phyloP scores from a whole-genome alignment of 768 basidiomycete species.

The Daedalea quercina region DNA sequence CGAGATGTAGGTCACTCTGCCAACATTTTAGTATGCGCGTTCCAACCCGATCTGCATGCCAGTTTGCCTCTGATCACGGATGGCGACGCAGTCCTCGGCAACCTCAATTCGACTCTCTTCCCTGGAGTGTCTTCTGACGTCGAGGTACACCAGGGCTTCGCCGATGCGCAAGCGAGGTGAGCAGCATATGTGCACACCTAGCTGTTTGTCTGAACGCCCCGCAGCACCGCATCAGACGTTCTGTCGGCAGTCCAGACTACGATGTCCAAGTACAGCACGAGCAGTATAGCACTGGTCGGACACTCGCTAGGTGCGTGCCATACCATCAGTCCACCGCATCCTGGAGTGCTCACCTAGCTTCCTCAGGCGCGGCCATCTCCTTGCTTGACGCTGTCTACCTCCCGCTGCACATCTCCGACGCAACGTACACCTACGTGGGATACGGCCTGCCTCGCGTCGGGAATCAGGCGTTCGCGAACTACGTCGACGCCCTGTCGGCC shows the following conservation, averaged over 20 bases:
- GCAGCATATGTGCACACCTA: conserved; percentile 21
- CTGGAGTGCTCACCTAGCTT: neutral
- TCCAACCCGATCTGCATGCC: neutral
- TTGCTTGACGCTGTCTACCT: conserved; percentile 46
- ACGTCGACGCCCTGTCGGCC: conserved; percentile 37
- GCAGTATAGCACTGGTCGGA: conserved; percentile 37
- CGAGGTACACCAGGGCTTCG: conserved; percentile 42
- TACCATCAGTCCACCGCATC: neutral
- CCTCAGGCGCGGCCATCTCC: conserved; percentile 43
- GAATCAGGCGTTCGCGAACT: conserved; percentile 54
- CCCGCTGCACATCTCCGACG: conserved; percentile 40
- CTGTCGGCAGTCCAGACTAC: conserved; percentile 39
- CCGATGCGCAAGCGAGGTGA: conserved; percentile 35
- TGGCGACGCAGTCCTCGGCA: conserved; percentile 28
- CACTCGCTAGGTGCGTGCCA: conserved; percentile 28
- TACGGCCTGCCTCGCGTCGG: conserved; percentile 37
- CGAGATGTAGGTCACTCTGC: conserved; percentile 20
- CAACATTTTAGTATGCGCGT: neutral
- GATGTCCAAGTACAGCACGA: conserved; percentile 28
- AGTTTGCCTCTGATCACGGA: conserved; percentile 39
- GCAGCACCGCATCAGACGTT: conserved; percentile 33
- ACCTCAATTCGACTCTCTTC: conserved; percentile 36
- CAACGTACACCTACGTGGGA: conserved; percentile 18
- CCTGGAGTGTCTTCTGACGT: conserved; percentile 39
- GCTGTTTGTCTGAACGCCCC: neutral